Evolutionary conservation across 169 alveolate species (phyloP).

Genomic region (Plasmodium yoelii): DNA sequence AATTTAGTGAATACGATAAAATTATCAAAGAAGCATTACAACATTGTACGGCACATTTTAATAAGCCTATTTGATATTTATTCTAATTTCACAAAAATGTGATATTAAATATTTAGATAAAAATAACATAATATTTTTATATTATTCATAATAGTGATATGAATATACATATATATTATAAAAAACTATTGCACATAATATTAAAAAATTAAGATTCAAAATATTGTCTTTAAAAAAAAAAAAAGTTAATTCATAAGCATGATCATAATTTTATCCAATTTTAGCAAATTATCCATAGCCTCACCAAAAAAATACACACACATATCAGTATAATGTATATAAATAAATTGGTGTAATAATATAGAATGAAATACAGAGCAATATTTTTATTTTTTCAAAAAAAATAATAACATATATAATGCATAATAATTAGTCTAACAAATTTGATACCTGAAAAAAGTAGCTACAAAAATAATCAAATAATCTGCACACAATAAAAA

Average conservation of each 20-base stretch:
- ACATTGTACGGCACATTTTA: too few species aligned
- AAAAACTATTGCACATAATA: too few species aligned
- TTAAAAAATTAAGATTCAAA: not conserved
- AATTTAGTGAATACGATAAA: too few species aligned
- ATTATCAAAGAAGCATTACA: too few species aligned
- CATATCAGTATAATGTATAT: slow-evolving; percentile 1
- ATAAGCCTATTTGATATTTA: too few species aligned
- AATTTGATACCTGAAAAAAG: not conserved
- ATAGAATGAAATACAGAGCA: not conserved
- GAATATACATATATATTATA: too few species aligned
- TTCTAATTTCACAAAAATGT: too few species aligned
- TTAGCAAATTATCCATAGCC: not conserved
- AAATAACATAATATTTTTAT: too few species aligned
- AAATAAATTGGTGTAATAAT: not conserved
- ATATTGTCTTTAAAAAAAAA: not conserved
- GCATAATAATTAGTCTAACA: slow-evolving; percentile 3
- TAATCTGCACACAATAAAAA: not conserved
- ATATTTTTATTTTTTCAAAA: not conserved
- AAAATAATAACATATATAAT: slow-evolving; percentile 7
- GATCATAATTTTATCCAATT: not conserved
- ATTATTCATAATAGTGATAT: too few species aligned
- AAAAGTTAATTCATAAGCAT: not conserved
- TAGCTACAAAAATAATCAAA: not conserved
- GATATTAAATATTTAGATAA: too few species aligned
- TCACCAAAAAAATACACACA: slow-evolving; percentile 2